Conservation (phyloP, 2,329 filamentous ascomycete genomes). For the Fusarium pseudonygamai region DNA sequence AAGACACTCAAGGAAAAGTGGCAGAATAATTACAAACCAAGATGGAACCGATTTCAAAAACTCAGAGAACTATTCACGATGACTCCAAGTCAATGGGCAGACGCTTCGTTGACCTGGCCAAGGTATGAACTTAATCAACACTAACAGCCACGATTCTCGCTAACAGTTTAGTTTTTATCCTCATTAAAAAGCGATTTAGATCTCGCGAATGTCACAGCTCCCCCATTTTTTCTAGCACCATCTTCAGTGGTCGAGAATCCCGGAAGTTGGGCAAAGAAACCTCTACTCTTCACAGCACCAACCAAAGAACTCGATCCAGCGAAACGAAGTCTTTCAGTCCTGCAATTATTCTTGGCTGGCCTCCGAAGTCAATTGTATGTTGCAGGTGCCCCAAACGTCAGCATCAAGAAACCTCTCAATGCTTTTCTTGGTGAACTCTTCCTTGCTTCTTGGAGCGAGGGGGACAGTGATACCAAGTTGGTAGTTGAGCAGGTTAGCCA, state of each 20-base stretch:
- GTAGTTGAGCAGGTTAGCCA: conserved; percentile 60
- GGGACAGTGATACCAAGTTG: conserved; percentile 44
- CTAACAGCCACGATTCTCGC: not conserved
- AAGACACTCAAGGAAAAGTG: accelerated
- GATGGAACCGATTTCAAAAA: conserved; percentile 18
- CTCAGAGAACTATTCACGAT: conserved; percentile 20
- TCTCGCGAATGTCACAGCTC: conserved; percentile 61
- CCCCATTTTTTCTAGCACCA: conserved; percentile 59
- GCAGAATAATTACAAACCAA: not conserved
- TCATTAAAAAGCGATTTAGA: conserved; percentile 54
- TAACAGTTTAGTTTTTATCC: conserved; percentile 30
- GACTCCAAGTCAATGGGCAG: conserved; percentile 28
- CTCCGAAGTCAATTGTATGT: conserved; percentile 60
- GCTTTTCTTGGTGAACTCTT: conserved; percentile 63
- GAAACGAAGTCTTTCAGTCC: conserved; percentile 56
- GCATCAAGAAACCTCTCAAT: conserved; percentile 64
- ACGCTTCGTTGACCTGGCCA: conserved; percentile 28
- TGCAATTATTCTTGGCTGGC: conserved; percentile 58
- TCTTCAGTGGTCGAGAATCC: conserved; percentile 62
- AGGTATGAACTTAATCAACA: not conserved
- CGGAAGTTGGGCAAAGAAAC: conserved; percentile 60
- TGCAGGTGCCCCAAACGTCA: conserved; percentile 55
- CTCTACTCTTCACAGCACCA: conserved; percentile 57
- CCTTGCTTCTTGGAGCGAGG: conserved; percentile 52
- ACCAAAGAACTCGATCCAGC: conserved; percentile 55